phyloP scores from a whole-genome alignment of 441 rosid species.

The Daphne laureola region DNA sequence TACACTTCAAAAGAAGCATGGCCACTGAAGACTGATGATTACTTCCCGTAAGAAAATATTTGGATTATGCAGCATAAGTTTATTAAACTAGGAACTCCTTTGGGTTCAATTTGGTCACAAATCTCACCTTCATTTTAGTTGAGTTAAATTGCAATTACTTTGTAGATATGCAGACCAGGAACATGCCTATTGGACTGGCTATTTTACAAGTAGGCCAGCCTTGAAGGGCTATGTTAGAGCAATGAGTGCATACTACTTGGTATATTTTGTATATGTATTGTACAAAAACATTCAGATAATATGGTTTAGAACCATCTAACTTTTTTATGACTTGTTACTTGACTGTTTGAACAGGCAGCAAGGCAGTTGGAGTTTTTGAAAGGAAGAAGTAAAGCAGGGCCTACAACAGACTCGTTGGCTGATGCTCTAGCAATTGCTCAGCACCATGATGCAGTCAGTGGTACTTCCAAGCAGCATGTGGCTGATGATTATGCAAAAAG shows the following conservation, averaged over 20 bases:
- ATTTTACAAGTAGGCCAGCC: conserved; percentile 45
- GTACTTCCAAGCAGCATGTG: conserved; percentile 45
- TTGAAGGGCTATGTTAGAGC: conserved; percentile 42
- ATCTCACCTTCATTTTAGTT: conserved; percentile 1
- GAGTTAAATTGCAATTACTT: conserved; percentile 6
- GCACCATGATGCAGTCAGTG: conserved; percentile 45
- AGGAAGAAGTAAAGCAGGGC: conserved; percentile 29
- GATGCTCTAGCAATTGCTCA: conserved; percentile 47
- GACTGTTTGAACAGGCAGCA: conserved; percentile 32
- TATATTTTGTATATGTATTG: conserved; percentile 13
- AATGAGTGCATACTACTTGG: conserved; percentile 45
- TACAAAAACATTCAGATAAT: conserved; percentile 1
- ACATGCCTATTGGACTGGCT: conserved; percentile 55
- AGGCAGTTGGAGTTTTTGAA: conserved; percentile 40
- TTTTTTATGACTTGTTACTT: conserved; percentile 12
- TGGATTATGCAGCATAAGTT: too few relatives aligned
- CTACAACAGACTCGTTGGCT: conserved; percentile 31
- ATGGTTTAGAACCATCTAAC: conserved; percentile 2
- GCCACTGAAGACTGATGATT: conserved; percentile 48
- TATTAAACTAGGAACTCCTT: background rate
- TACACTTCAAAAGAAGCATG: conserved; percentile 36
- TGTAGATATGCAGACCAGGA: conserved; percentile 43
- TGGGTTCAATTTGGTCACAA: background rate
- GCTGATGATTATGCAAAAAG: conserved; percentile 47
- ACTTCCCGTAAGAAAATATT: conserved; percentile 35